Evolutionary conservation across 148 eudicot genomes (phyloP).

Genomic region (Rhododendron griersonianum): DNA sequence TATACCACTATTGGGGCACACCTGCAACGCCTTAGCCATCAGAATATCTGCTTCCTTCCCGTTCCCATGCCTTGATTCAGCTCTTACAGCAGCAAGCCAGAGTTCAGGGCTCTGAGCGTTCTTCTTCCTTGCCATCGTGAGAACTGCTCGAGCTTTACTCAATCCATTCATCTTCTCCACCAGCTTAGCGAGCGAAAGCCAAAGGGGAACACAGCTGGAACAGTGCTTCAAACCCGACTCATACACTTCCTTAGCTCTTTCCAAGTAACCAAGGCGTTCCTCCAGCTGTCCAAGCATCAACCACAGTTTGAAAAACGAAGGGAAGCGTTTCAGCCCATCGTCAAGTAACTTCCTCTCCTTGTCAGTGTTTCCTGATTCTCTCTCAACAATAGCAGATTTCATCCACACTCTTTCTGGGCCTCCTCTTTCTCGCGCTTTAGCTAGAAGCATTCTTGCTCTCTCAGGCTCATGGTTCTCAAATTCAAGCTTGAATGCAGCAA

Average conservation of each 20-base stretch:
- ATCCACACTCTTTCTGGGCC: constrained; percentile 94
- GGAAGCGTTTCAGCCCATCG: constrained; percentile 69
- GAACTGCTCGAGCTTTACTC: constrained; percentile 81
- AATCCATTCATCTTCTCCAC: constrained; percentile 82
- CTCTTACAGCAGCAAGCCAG: too few species aligned
- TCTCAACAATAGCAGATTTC: constrained; percentile 89
- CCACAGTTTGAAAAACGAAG: constrained; percentile 52
- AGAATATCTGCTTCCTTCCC: constrained; percentile 80
- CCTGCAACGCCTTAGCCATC: constrained; percentile 96
- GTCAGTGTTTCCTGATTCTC: constrained; percentile 56
- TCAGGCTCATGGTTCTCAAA: too few species aligned
- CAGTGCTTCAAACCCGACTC: constrained; percentile 69
- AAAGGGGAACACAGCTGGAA: constrained; percentile 61
- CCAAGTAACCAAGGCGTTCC: constrained; percentile 50
- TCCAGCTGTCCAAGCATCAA: constrained; percentile 91
- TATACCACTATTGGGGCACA: constrained; percentile 87
- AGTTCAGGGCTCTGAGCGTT: constrained; percentile 42
- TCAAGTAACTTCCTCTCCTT: constrained; percentile 64
- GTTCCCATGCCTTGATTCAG: constrained; percentile 47
- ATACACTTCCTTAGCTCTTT: constrained; percentile 57
- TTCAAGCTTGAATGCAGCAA: too few species aligned
- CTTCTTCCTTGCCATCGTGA: constrained; percentile 78
- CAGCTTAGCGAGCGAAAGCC: constrained; percentile 84
- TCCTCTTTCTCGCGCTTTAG: constrained; percentile 79
- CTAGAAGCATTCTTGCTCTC: constrained; percentile 26